Percentiles rank a stretch among this genome's conserved stretches.
Evolutionary conservation across 805 yeast genomes (phyloP).

Genomic region (Starmerella floricola): DNA sequence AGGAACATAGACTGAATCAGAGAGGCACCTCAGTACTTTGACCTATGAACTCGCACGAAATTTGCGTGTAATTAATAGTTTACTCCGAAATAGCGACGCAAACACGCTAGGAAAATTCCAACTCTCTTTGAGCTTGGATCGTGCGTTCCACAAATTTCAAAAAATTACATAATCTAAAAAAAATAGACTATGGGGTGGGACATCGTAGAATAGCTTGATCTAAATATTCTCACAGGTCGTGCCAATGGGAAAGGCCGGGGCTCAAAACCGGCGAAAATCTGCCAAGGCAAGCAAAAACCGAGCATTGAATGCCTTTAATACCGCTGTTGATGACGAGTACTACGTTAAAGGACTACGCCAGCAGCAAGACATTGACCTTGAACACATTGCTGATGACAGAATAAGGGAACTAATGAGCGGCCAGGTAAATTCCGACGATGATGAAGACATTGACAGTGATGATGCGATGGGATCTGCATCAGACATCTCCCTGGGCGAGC

Average conservation of each 20-base stretch:
- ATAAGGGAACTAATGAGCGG: slow-evolving; percentile 23
- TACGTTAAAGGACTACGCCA: slow-evolving; percentile 23
- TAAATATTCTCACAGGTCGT: too few species aligned
- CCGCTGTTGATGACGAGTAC: slow-evolving; percentile 35
- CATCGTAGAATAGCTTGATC: too few species aligned
- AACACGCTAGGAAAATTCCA: too few species aligned
- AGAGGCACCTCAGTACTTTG: too few species aligned
- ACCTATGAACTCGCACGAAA: too few species aligned
- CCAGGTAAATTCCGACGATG: slow-evolving; percentile 29
- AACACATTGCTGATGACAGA: slow-evolving; percentile 28
- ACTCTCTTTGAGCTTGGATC: too few species aligned
- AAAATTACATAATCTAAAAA: too few species aligned
- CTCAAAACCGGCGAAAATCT: slow-evolving; percentile 5
- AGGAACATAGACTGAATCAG: slow-evolving; percentile 13
- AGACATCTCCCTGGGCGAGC: slow-evolving; percentile 46
- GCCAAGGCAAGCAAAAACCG: slow-evolving; percentile 24
- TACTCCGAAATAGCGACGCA: too few species aligned
- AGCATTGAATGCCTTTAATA: slow-evolving; percentile 41
- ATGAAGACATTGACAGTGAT: slow-evolving; percentile 58
- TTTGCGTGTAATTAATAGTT: too few species aligned
- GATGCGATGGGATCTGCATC: slow-evolving; percentile 76
- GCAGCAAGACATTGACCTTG: slow-evolving; percentile 28
- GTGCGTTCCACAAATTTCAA: too few species aligned
- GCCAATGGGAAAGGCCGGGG: slow-evolving; percentile 1
- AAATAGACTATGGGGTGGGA: too few species aligned